Evolutionary conservation across 208 protist genomes (phyloP).

Genomic region (Trypanosoma platydactyli): DNA sequence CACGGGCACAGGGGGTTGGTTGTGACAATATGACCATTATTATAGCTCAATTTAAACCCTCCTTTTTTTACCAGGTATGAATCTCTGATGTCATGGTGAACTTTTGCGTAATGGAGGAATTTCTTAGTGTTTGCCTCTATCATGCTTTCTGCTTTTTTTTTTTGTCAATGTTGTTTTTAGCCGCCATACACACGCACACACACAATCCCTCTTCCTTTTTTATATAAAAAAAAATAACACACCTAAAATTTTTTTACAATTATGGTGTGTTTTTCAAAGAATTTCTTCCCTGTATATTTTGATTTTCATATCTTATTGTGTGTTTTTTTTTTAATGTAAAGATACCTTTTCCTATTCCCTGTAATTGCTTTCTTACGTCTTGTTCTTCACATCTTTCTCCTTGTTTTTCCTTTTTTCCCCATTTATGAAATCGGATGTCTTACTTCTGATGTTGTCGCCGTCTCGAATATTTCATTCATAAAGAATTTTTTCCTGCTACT

Average conservation of each 20-base stretch:
- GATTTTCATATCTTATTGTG: constrained; percentile 4
- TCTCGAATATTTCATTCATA: too few species aligned
- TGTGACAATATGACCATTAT: constrained; percentile 91
- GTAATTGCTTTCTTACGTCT: too few species aligned
- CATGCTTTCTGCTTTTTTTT: background rate
- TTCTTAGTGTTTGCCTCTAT: too few species aligned
- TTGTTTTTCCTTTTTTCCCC: constrained; percentile 10
- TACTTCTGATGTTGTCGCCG: too few species aligned
- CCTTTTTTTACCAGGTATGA: constrained; percentile 47
- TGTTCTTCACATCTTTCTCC: too few species aligned
- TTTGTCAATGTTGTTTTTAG: constrained; percentile 5
- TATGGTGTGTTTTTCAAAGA: too few species aligned
- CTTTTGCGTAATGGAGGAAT: constrained; percentile 2
- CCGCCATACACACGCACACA: too few species aligned
- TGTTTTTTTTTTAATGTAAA: constrained; percentile 2
- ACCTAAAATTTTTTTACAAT: too few species aligned
- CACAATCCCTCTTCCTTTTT: constrained; percentile 9
- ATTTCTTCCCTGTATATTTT: constrained; percentile 14
- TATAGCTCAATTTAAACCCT: constrained; percentile 80
- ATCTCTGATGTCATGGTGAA: constrained; percentile 8
- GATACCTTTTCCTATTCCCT: too few species aligned
- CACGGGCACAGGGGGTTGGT: constrained; percentile 31
- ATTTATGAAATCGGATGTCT: too few species aligned
- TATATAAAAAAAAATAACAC: too few species aligned
- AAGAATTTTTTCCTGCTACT: background rate